Base-by-base conservation (phyloP, 257 asterid species). In the Parsonsia alboflavescens region DNA sequence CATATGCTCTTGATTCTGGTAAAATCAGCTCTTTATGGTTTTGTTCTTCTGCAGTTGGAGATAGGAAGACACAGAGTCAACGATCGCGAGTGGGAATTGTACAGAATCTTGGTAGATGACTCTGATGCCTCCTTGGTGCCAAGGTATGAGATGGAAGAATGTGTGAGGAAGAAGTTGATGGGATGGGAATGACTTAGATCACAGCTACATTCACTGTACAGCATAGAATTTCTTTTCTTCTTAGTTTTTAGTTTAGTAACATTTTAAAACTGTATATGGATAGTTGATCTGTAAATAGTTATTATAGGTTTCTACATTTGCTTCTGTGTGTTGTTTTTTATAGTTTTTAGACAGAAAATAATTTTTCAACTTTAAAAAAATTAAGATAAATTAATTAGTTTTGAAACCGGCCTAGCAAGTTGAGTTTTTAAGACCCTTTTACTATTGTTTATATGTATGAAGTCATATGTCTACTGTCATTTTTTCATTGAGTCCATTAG, bases 11-110 rank as follows among this genome's bases (percentile, higher is more conserved):
- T 3, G 62, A 48, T 45, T 58, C 44, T n/a, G n/a, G n/a, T n/a
- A 48, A 45, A 26, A 22, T 30, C 45, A 13, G 10, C 28, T 24
- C 48, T 30, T 26, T 21, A 45, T 50, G 26, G 9, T 28, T 26
- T 53, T 50, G 26, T 19, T 48, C 33, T 15, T 16, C 19, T 74
- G 71, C 36, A 90, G 96, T 93, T 86, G 80, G 91, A 91, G 86
- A 91, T 89, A 9, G 90, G 90, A 30, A 85, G 96, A 71, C 89
- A 83, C 71, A 76, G 78, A 58, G 84, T 88, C 75, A 64, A 78
- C 4, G 90, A 87, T 48, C 86, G 90, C 6, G 96, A 89, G 71
- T 87, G 95, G 91, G 97, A 91, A 82, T 90, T 91, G 72, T 91
- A 89, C 83, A 82, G 93, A 80, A 81, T 91, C 73, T 70, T 89